A percentile compares a stretch with the other conserved stretches of the same genome.
Conservation (phyloP, 441 rosid genomes). For the Cnidoscolus chayamansa region DNA sequence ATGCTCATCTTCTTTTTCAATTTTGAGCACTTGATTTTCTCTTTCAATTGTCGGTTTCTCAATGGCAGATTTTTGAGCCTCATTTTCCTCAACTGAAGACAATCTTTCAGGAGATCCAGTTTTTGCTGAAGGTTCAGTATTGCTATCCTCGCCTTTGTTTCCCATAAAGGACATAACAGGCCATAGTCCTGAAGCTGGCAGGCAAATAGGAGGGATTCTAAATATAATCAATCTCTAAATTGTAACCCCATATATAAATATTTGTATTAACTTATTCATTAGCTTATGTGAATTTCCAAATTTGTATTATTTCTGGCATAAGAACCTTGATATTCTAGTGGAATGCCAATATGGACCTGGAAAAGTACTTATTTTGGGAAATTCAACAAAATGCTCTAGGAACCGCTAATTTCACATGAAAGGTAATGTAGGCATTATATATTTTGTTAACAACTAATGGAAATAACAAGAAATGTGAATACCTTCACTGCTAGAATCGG, state of each 20-base stretch:
- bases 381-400: neutral
- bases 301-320: no score
- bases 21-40: constrained; percentile 33
- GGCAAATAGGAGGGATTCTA: constrained; percentile 11
- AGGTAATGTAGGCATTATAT: neutral
- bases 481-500: constrained; percentile 64
- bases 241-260: neutral
- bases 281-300: neutral
- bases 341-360: neutral
- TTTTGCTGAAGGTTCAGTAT: constrained; percentile 32
- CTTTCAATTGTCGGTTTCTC: constrained; percentile 36
- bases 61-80: constrained; percentile 22
- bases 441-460: neutral
- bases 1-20: constrained; percentile 31
- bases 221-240: constrained; percentile 9
- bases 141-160: constrained; percentile 48
- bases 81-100: constrained; percentile 37
- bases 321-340: neutral
- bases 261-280: neutral
- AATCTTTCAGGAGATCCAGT: constrained; percentile 35
- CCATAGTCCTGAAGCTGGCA: constrained; percentile 69
- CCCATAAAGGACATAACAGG: constrained; percentile 85
- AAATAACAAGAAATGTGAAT: neutral
- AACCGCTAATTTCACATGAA: neutral
- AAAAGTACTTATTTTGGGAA: neutral